Percentiles rank a stretch among this genome's conserved stretches.
Conservation (phyloP, 176 grass and related monocot genomes). For the Juncus inflexus region DNA sequence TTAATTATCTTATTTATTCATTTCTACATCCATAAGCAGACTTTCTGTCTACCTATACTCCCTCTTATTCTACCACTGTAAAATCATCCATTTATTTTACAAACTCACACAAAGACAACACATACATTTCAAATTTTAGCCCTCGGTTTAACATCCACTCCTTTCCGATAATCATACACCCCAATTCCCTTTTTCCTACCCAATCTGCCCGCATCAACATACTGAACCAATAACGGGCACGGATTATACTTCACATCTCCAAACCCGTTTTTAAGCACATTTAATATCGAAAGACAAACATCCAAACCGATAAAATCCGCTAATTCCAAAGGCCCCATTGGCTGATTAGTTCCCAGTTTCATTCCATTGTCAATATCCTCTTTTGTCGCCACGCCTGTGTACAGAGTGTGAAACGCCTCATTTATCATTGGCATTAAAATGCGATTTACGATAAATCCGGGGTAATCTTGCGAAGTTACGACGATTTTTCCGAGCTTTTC, state of each 20-base stretch:
- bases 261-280: conserved; percentile 68
- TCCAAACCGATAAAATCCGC: conserved; percentile 93
- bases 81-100: conserved; percentile 12
- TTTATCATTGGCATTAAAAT: conserved; percentile 97
- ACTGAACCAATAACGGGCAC: conserved; percentile 86
- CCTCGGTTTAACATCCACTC: conserved; percentile 34
- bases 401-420: conserved; percentile 76
- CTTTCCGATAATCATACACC: conserved; percentile 59
- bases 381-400: conserved; percentile 81
- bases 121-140: conserved; percentile 32
- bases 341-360: conserved; percentile 94
- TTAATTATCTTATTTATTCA: too few relatives aligned
- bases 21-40: background rate
- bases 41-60: conserved; percentile 1
- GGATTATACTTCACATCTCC: conserved; percentile 92
- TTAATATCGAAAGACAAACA: conserved; percentile 84
- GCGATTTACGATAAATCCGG: conserved; percentile 93
- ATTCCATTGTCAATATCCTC: conserved; percentile 91
- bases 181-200: conserved; percentile 73
- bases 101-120: background rate
- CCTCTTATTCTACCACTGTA: background rate
- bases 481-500: conserved; percentile 84
- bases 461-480: conserved; percentile 85
- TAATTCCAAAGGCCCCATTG: conserved; percentile 85
- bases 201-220: conserved; percentile 83